phyloP scores from a whole-genome alignment of 129 eudicot genomes.

The Centella asiatica region DNA sequence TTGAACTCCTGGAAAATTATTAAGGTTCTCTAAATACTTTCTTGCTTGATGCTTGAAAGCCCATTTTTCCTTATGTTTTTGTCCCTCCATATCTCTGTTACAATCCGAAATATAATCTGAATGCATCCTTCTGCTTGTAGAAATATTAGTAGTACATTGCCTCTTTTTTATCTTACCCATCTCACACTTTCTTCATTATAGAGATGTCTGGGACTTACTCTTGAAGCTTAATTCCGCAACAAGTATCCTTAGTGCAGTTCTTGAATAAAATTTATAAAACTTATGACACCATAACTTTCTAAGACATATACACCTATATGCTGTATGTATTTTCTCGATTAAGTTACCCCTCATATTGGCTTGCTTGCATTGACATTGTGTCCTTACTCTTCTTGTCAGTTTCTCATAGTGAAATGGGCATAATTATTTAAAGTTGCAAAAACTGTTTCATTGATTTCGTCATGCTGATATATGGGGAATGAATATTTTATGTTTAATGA shows the following conservation, averaged over 20 bases:
- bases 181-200: not conserved
- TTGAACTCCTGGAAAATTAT: not conserved
- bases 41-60: not conserved
- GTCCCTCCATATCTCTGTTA: not conserved
- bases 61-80: not conserved
- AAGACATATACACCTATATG: not conserved
- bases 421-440: not conserved
- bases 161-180: not conserved
- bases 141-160: no score
- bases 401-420: not conserved
- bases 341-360: not conserved
- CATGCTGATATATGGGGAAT: conserved; percentile 12
- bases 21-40: not conserved
- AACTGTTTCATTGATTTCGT: not conserved
- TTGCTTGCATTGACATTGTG: not conserved
- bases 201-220: not conserved
- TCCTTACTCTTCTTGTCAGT: not conserved
- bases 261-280: not conserved
- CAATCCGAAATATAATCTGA: not conserved
- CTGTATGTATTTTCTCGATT: not conserved
- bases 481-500: conserved; percentile 7
- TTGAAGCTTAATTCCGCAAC: not conserved
- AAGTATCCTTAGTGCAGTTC: not conserved
- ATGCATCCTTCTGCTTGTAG: not conserved
- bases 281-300: not conserved